Base-by-base conservation (phyloP, 1,284 basidiomycete species). In the Trichosporon coremiiforme region DNA sequence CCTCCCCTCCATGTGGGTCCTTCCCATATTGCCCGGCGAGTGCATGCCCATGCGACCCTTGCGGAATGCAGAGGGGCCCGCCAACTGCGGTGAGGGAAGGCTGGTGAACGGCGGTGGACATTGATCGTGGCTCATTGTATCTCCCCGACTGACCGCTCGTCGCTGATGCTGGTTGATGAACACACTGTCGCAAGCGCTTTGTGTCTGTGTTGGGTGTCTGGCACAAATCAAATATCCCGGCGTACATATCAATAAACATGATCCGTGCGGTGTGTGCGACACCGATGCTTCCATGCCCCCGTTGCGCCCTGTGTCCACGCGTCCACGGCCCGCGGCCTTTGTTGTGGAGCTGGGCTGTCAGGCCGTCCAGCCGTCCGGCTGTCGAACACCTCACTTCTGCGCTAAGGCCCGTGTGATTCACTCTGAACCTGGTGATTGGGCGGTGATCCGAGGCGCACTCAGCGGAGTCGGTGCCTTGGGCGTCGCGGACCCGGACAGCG, bases 401-500 rank as follows among this genome's bases (percentile, higher is more conserved):
- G 55, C 25, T 60, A 17, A 60, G 29, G 55, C 55, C 20, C 13
- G 29, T 33, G 41, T 53, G 50, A 53, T 22, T 33, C 29, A 33
- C 15, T 62, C 17, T 9, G 57, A 62, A 35, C 31, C 35, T 35
- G 53, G 66, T 29, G 36, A 66, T 60, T 36, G 36, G 20, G 25
- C 36, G 8, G 47, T 55, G 66, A 36, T 17, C 36, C 36, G 36
- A 1, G 35, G 17, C 20, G 55, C 50, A 57, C 41, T 62, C 31
- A 67, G 33, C 7, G 60, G 66, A 15, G 62, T 63, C 17, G 60
- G 41, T 2, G 71, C 68, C 25, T 47, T 70, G 20, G 71, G 67
- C 10, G 69, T 68, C 29, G 69, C 68, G 2, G 67, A 68, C 12
- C 68, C 66, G 10, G 57, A 66, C 20, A 68, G 65, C 7, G 70